Percentiles rank a stretch among this genome's conserved stretches.
These are phyloP conservation scores for Thraustochytrium striatum DNA, from an alignment of 352 stramenopile species.

Conservation along the genomic window DNA sequence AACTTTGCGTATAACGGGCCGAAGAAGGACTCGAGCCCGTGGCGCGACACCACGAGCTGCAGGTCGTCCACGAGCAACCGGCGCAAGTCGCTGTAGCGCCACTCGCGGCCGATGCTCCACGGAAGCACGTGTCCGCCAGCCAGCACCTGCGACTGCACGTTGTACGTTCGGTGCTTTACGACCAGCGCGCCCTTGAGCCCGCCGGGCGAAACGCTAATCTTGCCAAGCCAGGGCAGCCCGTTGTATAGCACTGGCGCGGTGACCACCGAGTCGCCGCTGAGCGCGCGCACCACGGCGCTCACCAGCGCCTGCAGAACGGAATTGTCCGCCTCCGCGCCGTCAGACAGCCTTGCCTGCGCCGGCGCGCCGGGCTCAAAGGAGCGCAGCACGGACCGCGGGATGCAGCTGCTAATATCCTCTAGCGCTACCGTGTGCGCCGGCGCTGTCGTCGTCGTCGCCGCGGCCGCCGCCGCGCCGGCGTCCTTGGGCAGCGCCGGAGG, in stretches of 20 bases:
- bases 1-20: background rate
- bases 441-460: background rate
- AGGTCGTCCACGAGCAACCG: constrained; percentile 22
- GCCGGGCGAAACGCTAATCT: background rate
- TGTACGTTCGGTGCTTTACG: constrained; percentile 37
- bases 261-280: constrained; percentile 29
- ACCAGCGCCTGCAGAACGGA: constrained; percentile 7
- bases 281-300: background rate
- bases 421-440: background rate
- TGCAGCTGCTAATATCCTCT: constrained; percentile 5
- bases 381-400: background rate
- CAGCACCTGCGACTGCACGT: constrained; percentile 22
- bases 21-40: constrained; percentile 16
- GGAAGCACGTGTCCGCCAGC: constrained; percentile 34
- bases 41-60: background rate
- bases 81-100: constrained; percentile 21
- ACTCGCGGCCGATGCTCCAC: constrained; percentile 26
- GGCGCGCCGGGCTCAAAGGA: constrained; percentile 13
- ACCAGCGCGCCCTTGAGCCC: background rate
- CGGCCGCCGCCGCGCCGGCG: background rate
- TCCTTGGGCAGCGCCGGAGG: background rate
- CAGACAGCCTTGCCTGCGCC: background rate
- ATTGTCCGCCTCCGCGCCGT: background rate
- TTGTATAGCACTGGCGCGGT: constrained; percentile 35
- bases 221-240: background rate